Evolutionary conservation across 768 basidiomycete genomes (phyloP), one percentile per base, ranked within the genome.

Genomic region (Rhizopogon salebrosus): DNA sequence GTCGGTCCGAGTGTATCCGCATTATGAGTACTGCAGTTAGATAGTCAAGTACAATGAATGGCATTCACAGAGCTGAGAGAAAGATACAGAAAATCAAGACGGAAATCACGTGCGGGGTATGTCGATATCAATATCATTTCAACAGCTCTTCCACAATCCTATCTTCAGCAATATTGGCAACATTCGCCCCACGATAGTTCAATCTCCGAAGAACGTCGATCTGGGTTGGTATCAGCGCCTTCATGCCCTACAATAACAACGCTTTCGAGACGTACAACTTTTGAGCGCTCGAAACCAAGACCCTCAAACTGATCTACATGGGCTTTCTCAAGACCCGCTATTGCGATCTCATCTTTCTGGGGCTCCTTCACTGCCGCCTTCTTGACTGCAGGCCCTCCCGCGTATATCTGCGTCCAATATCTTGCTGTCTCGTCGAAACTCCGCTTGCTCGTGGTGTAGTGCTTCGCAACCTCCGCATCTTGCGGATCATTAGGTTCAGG

Each of bases 391-490:
- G 87, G 82, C 1, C 84, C 90, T 41, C 86, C 89, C 2, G 95
- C 95, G 65, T 97, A 97, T 26, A 87, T 83, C 62, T 90, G 84
- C 1, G 94, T 91, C 95, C 95, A 98, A 67, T 95, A 94, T 37
- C 81, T 78, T 52, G 95, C 95, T 3, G 95, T 98, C 36, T 89
- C 89, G 54, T 95, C 90, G 59, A 98, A 98, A 61, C 87, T 85
- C 23, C 74, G 72, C 66, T 87, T 87, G 67, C 87, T 90, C 11
- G 93, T 92, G 68, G 90, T 88, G 62, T 90, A 98, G 64, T 97
- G 95, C 67, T 97, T 98, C 11, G 95, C 95, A 10, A 98, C 95
- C 71, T 98, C 94, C 0, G 95, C 95, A 64, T 98, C 95, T 71
- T 98, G 95, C 0, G 95, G 95, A 64, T 98, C 95, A 57, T 89